Conservation (phyloP, 345 rosid species). For the Hypericum perforatum region DNA sequence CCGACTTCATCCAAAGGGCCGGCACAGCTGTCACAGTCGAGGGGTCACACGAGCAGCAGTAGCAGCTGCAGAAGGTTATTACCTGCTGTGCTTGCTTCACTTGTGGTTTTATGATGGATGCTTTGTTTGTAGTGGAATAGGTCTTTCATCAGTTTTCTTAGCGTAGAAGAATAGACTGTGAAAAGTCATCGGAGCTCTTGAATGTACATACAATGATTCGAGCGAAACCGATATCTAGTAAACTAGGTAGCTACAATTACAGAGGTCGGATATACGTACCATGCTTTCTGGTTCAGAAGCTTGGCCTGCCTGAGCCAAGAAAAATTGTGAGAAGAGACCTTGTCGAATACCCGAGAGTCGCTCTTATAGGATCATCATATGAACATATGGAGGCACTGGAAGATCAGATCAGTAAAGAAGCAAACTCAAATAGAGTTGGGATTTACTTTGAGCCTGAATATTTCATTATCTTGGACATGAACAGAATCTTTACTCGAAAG, state of each 20-base stretch:
- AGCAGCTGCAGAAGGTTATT: too few relatives aligned
- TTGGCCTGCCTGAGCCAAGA: slow-evolving; percentile 93
- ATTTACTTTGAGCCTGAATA: slow-evolving; percentile 3
- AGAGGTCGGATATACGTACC: slow-evolving; percentile 57
- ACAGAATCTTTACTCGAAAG: background rate
- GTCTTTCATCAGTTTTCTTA: too few relatives aligned
- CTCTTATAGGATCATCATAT: slow-evolving; percentile 73
- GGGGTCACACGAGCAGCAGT: too few relatives aligned
- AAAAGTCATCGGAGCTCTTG: too few relatives aligned
- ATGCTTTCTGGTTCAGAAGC: slow-evolving; percentile 95
- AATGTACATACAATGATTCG: too few relatives aligned
- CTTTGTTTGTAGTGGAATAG: too few relatives aligned
- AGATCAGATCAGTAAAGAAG: slow-evolving; percentile 4
- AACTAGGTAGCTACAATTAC: slow-evolving; percentile 11
- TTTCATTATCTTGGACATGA: background rate
- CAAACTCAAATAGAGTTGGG: slow-evolving; percentile 2
- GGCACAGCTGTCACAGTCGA: too few relatives aligned
- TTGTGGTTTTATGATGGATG: too few relatives aligned
- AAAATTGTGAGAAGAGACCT: slow-evolving; percentile 85
- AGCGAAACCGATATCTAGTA: too few relatives aligned
- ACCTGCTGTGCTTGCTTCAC: too few relatives aligned
- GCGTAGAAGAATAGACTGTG: too few relatives aligned
- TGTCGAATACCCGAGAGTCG: slow-evolving; percentile 50
- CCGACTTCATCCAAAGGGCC: too few relatives aligned
- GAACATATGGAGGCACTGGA: slow-evolving; percentile 8